Conservation (phyloP, 169 alveolate species). For the Cystoisospora suis region DNA sequence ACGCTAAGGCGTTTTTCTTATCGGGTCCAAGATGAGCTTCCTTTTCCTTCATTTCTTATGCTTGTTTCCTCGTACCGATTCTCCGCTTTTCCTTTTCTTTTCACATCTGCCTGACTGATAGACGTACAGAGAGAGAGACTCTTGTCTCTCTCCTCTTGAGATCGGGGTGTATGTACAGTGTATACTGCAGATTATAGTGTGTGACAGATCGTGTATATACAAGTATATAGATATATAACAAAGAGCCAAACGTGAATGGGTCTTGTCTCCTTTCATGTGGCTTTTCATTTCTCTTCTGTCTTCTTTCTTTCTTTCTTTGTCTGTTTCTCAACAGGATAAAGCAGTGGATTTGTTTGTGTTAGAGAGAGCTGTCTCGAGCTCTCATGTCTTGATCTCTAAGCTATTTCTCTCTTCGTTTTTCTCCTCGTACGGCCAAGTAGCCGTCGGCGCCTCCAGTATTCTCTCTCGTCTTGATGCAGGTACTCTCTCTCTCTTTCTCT, state of each 20-base stretch:
- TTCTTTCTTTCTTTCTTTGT: neutral
- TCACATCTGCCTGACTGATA: too few relatives aligned
- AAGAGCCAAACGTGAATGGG: too few relatives aligned
- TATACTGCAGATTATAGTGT: neutral
- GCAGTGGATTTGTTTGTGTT: slow-evolving; percentile 90
- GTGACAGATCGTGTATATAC: neutral
- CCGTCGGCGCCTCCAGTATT: neutral
- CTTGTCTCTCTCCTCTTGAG: too few relatives aligned
- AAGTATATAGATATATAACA: neutral
- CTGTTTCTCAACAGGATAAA: slow-evolving; percentile 70
- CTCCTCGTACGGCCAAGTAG: neutral
- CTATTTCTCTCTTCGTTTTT: slow-evolving; percentile 13
- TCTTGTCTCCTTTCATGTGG: too few relatives aligned
- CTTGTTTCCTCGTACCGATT: too few relatives aligned
- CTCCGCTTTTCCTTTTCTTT: too few relatives aligned
- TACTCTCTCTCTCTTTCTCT: neutral
- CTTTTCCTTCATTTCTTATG: too few relatives aligned
- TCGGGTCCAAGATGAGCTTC: too few relatives aligned
- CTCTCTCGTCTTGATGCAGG: slow-evolving; percentile 51
- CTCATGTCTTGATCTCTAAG: slow-evolving; percentile 65
- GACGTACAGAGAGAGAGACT: too few relatives aligned
- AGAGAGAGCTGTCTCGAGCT: slow-evolving; percentile 79
- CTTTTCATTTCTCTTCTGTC: neutral
- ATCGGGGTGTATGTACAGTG: too few relatives aligned
- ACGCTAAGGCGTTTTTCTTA: too few relatives aligned